A percentile compares a stretch with the other conserved stretches of the same genome.
These are phyloP conservation scores for Globisporangium nodosum DNA, from an alignment of 352 stramenopile species.

Conservation along the genomic window DNA sequence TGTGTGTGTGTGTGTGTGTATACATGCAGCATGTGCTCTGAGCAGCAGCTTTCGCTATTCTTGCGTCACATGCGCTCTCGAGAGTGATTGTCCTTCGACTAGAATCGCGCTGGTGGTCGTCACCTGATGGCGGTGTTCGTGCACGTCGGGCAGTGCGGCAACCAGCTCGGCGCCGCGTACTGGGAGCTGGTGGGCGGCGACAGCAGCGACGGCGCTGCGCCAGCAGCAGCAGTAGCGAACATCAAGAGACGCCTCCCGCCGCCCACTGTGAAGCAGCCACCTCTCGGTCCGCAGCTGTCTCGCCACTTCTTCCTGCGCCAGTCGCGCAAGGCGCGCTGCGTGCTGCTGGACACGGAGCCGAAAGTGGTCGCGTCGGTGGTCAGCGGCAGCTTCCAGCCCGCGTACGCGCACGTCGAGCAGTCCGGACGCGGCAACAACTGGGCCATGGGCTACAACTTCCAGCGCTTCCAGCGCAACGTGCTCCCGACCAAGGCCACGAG, in stretches of 20 bases:
- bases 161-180: constrained; percentile 69
- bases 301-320: constrained; percentile 41
- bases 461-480: constrained; percentile 30
- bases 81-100: no score
- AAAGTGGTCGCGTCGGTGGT: constrained; percentile 55
- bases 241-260: not conserved
- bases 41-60: no score
- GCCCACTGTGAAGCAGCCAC: not conserved
- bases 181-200: constrained; percentile 33
- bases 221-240: not conserved
- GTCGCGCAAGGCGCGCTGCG: constrained; percentile 43
- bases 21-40: no score
- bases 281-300: constrained; percentile 1
- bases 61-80: no score
- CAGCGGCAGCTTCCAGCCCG: constrained; percentile 22
- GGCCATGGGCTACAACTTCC: constrained; percentile 83
- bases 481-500: constrained; percentile 12
- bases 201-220: constrained; percentile 1
- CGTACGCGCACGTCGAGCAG: constrained; percentile 55
- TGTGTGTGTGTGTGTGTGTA: no score
- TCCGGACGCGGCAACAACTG: constrained; percentile 85
- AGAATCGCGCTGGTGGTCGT: no score
- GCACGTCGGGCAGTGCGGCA: constrained; percentile 76
- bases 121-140: constrained; percentile 47
- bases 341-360: constrained; percentile 77